These are phyloP conservation scores for Fraxinus baroniana DNA, from an alignment of 305 asterid species.

Conservation along the genomic window DNA sequence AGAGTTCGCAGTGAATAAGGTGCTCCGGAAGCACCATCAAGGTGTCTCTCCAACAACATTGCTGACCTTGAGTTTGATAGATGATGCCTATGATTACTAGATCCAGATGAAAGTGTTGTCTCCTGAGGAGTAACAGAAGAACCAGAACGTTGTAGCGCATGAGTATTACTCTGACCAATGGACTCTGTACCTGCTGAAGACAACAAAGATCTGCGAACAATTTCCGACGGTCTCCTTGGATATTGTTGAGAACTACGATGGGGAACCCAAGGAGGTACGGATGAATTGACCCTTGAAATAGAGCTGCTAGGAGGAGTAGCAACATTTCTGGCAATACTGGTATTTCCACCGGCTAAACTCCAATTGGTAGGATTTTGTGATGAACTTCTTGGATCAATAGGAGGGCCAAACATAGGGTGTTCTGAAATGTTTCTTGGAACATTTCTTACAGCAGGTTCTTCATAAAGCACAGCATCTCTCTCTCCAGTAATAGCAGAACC, in stretches of 20 bases:
- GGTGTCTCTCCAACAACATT: constrained; percentile 65
- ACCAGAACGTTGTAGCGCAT: constrained; percentile 34
- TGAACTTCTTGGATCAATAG: constrained; percentile 48
- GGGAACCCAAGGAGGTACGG: constrained; percentile 37
- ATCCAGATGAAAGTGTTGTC: constrained; percentile 44
- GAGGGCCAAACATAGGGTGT: constrained; percentile 64
- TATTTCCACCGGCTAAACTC: constrained; percentile 50
- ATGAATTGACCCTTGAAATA: constrained; percentile 31
- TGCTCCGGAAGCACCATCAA: constrained; percentile 52
- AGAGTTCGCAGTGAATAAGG: constrained; percentile 57
- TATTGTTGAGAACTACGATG: constrained; percentile 39
- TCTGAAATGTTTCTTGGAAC: constrained; percentile 66
- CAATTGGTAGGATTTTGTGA: constrained; percentile 52
- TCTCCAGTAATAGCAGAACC: constrained; percentile 37
- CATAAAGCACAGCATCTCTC: constrained; percentile 39
- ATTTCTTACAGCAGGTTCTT: constrained; percentile 39
- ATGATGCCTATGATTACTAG: constrained; percentile 49
- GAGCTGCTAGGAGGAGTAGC: constrained; percentile 45
- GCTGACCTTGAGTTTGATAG: constrained; percentile 57
- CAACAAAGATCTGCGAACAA: constrained; percentile 39
- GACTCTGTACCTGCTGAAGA: constrained; percentile 36
- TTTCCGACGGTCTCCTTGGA: constrained; percentile 40
- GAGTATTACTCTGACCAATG: constrained; percentile 46
- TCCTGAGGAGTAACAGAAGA: constrained; percentile 46
- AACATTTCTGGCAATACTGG: constrained; percentile 37